Conservation (phyloP, 2,329 filamentous ascomycete genomes). For the Paracoccidioides lutzii region DNA sequence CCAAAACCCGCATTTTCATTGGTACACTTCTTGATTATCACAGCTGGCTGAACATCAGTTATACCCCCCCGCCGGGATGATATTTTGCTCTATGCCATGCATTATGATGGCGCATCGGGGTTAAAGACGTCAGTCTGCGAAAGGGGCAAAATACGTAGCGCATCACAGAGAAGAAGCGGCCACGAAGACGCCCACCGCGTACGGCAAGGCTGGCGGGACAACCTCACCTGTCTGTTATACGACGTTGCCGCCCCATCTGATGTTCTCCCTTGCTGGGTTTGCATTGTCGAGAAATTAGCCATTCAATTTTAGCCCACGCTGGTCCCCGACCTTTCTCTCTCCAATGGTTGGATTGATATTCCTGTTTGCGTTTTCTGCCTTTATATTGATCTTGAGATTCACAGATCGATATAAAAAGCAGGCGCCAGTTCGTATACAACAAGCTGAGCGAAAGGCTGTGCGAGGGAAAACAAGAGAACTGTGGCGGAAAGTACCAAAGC, state of each 20-base stretch:
- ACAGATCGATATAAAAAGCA: background rate
- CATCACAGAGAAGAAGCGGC: background rate
- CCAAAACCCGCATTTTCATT: too few species aligned
- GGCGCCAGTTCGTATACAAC: too few species aligned
- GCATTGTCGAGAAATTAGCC: background rate
- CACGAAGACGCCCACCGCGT: background rate
- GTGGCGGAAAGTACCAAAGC: background rate
- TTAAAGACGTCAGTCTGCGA: background rate
- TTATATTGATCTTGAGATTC: background rate
- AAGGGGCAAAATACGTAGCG: background rate
- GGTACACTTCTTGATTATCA: too few species aligned
- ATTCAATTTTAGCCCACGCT: background rate
- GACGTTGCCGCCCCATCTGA: background rate
- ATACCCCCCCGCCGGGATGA: too few species aligned
- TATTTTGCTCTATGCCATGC: background rate
- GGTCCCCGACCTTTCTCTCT: background rate
- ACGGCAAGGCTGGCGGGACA: background rate
- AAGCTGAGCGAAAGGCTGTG: background rate
- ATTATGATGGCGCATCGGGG: background rate
- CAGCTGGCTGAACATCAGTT: too few species aligned
- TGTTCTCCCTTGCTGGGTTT: background rate
- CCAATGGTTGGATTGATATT: background rate
- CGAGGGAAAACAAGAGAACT: background rate
- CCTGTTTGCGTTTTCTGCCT: background rate
- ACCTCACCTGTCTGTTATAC: background rate